These are phyloP conservation scores for Penicillium maclennaniae DNA, from an alignment of 495 filamentous ascomycete species.

Conservation along the genomic window DNA sequence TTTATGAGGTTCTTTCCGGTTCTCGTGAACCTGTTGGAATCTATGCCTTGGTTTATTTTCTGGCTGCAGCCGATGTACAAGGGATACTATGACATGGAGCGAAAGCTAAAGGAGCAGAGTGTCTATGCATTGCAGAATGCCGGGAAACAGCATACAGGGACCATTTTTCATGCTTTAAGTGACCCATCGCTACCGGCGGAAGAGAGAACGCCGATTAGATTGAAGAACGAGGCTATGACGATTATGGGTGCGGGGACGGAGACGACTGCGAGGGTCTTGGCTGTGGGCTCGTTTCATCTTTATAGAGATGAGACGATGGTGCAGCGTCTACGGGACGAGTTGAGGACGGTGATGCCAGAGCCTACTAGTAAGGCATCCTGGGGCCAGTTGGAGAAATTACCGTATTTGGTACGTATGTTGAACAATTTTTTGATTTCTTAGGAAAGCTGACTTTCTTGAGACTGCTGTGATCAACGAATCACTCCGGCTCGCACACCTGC, in stretches of 20 bases:
- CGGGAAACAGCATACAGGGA: neutral
- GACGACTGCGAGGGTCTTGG: slow-evolving; percentile 29
- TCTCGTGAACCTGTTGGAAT: neutral
- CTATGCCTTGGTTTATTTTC: neutral
- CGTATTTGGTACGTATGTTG: slow-evolving; percentile 36
- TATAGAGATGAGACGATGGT: slow-evolving; percentile 17
- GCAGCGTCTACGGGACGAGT: slow-evolving; percentile 19
- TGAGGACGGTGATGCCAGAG: slow-evolving; percentile 25
- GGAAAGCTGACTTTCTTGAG: neutral
- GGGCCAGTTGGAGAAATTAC: slow-evolving; percentile 38
- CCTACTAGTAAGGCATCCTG: slow-evolving; percentile 1
- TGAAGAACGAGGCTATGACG: slow-evolving; percentile 29
- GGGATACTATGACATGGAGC: neutral
- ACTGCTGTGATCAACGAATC: neutral
- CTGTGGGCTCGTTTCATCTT: slow-evolving; percentile 28
- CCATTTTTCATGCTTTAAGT: neutral
- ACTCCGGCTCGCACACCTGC: neutral
- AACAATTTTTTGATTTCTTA: neutral
- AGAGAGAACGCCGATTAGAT: slow-evolving; percentile 23
- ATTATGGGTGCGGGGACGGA: slow-evolving; percentile 34
- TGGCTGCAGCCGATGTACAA: neutral
- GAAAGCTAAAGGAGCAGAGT: neutral
- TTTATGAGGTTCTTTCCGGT: neutral
- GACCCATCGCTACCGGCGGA: neutral
- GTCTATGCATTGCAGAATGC: neutral